Evolutionary conservation across 768 basidiomycete genomes (phyloP).

Genomic region (Phylloporus rhodoxanthus): DNA sequence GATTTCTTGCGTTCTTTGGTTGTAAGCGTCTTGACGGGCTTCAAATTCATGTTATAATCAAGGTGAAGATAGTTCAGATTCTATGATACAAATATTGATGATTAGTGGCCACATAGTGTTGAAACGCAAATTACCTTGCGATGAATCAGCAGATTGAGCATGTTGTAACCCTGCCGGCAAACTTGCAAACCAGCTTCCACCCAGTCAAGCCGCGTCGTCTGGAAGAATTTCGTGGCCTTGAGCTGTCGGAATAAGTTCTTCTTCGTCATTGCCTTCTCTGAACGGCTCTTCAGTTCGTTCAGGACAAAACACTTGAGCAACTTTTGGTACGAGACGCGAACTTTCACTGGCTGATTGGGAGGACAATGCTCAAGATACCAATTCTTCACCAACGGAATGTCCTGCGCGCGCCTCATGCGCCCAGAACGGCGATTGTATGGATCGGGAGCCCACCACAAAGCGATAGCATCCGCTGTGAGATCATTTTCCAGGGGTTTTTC

Average conservation of each 20-base stretch:
- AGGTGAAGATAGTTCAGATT: constrained; percentile 91
- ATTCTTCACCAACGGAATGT: constrained; percentile 92
- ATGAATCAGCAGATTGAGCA: constrained; percentile 97
- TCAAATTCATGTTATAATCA: constrained; percentile 98
- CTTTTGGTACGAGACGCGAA: constrained; percentile 98
- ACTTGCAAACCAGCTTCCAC: constrained; percentile 98
- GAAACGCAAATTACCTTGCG: constrained; percentile 61
- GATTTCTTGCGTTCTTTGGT: constrained; percentile 99
- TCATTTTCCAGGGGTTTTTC: constrained; percentile 81
- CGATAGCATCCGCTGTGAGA: constrained; percentile 92
- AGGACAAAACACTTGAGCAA: constrained; percentile 92
- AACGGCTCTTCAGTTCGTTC: constrained; percentile 83
- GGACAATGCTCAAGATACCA: constrained; percentile 99
- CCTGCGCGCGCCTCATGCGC: constrained; percentile 89
- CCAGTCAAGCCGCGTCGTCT: constrained; percentile 96
- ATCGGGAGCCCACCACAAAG: constrained; percentile 97
- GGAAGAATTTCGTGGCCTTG: constrained; percentile 99
- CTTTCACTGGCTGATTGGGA: constrained; percentile 92
- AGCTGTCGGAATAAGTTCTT: constrained; percentile 93
- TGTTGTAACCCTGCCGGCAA: constrained; percentile 98
- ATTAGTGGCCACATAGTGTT: not conserved
- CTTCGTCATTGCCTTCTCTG: constrained; percentile 97
- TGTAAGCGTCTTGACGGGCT: constrained; percentile 94
- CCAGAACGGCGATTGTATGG: constrained; percentile 93
- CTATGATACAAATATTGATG: constrained; percentile 31